Evolutionary conservation across 2,329 filamentous ascomycete species (phyloP), one percentile per base, ranked within the genome.

Genomic region (Fusarium heterosporum): DNA sequence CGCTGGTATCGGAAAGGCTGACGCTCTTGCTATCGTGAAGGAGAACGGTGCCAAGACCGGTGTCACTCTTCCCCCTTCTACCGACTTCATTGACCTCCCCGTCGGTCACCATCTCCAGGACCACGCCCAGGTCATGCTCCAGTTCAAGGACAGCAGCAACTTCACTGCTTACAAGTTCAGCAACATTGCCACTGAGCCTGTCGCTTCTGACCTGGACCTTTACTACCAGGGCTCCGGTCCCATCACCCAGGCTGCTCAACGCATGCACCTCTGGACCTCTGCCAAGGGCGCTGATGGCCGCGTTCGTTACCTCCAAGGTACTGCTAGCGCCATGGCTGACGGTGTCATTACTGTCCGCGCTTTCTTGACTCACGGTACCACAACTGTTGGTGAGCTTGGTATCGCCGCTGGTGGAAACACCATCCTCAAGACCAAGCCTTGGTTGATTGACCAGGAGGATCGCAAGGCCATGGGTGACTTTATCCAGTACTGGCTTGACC

Each of bases 1-100:
- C 75, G 76, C 77, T 42, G 81, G 90, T 70, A 92, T 90, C 66
- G 90, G 89, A 9, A 88, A 88, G 25, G 77, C 78, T 77, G 82
- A 87, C 80, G 79, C 91, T 61, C 78, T 89, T 12, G 74, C 79
- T 6, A 74, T 87, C 11, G 85, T 87, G 40, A 77, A 83, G 55
- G 74, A 71, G 28, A 71, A 71, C 6, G 60, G 68, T 34, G 26
- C 70, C 39, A 83, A 81, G 2, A 76, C 75, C 0, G 85, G 87
- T 63, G 84, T 80, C 4, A 82, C 79, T 8, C 86, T 88, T 78
- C 81, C 85, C 17, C 74, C 78, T 13, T 76, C 80, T 61, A 76
- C 75, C 2, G 76, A 83, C 14, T 88, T 85, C 83, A 86, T 88
- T 41, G 78, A 83, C 19, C 79, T 87, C 1, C 86, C 86, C 0